These are phyloP conservation scores for Adansonia madagascariensis DNA, from an alignment of 441 rosid species.

Conservation along the genomic window DNA sequence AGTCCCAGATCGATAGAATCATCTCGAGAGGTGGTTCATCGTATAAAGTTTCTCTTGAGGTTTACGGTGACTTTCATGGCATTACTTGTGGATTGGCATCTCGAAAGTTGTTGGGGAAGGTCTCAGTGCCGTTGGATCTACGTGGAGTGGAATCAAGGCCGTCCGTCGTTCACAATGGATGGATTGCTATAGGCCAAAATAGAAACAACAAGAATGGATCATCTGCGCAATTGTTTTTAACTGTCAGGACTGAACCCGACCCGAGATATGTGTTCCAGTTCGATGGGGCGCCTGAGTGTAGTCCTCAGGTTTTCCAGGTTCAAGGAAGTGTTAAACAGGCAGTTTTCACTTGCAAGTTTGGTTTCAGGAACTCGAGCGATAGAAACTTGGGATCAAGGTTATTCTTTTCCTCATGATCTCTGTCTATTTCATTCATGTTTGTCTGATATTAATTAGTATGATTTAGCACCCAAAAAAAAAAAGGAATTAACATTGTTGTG, in stretches of 20 bases:
- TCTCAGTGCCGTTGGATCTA: conserved; percentile 49
- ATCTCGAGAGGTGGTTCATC: conserved; percentile 22
- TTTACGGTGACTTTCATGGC: conserved; percentile 38
- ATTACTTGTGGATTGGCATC: conserved; percentile 37
- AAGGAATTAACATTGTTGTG: background rate
- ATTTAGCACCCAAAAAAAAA: background rate
- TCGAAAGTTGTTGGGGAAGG: conserved; percentile 50
- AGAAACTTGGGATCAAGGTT: conserved; percentile 51
- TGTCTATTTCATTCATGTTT: background rate
- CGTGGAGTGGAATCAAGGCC: conserved; percentile 45
- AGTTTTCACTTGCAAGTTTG: conserved; percentile 74
- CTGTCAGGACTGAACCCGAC: conserved; percentile 59
- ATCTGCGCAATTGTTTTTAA: conserved; percentile 37
- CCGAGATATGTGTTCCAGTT: conserved; percentile 68
- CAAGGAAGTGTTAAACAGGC: conserved; percentile 67
- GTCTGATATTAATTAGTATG: conserved; percentile 22
- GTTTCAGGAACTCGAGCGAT: conserved; percentile 48
- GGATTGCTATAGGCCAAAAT: conserved; percentile 47
- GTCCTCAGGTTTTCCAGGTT: conserved; percentile 71
- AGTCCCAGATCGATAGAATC: conserved; percentile 40
- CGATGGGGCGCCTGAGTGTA: conserved; percentile 67
- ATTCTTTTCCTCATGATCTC: background rate
- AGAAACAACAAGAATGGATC: conserved; percentile 32
- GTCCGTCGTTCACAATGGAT: conserved; percentile 49
- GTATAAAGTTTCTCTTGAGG: conserved; percentile 33